phyloP scores from a whole-genome alignment of 2,329 filamentous ascomycete genomes.

The Penicillium sp. region DNA sequence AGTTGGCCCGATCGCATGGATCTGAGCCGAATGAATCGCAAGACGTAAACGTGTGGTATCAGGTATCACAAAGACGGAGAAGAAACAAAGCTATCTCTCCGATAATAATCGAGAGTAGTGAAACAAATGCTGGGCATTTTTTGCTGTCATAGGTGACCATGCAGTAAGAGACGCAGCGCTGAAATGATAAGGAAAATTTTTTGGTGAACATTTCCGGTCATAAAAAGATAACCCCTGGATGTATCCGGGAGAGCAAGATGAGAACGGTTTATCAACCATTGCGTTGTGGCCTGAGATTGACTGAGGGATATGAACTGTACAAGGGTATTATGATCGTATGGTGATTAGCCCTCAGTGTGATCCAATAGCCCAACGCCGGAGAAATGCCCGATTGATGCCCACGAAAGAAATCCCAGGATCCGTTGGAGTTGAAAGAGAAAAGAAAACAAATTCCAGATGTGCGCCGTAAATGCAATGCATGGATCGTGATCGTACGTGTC shows the following conservation, averaged over 20 bases:
- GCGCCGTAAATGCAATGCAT: slow-evolving; percentile 44
- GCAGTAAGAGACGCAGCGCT: slow-evolving; percentile 18
- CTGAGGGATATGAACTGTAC: slow-evolving; percentile 32
- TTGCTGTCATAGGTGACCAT: slow-evolving; percentile 11
- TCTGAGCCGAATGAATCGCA: slow-evolving; percentile 4
- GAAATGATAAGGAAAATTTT: slow-evolving; percentile 20
- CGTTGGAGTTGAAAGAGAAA: slow-evolving; percentile 18
- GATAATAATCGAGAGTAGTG: slow-evolving; percentile 6
- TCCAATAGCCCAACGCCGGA: slow-evolving; percentile 26
- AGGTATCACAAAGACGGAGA: slow-evolving; percentile 27
- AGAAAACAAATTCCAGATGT: slow-evolving; percentile 32
- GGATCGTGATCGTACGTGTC: slow-evolving; percentile 41
- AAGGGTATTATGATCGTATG: slow-evolving; percentile 33
- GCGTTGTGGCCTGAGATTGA: slow-evolving; percentile 13
- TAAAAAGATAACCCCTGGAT: slow-evolving; percentile 1
- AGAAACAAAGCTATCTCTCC: slow-evolving; percentile 7
- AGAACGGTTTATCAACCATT: slow-evolving; percentile 17
- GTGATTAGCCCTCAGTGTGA: slow-evolving; percentile 15
- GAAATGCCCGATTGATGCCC: slow-evolving; percentile 36
- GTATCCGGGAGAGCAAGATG: slow-evolving; percentile 8
- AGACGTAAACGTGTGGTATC: slow-evolving; percentile 30
- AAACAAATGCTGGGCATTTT: slow-evolving; percentile 20
- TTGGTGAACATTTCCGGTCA: slow-evolving; percentile 13
- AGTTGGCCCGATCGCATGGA: slow-evolving; percentile 4
- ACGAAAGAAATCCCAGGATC: slow-evolving; percentile 17